These are phyloP conservation scores for Scopulariopsis brevicaulis DNA, from an alignment of 2,329 filamentous ascomycete genomes.

Conservation along the genomic window DNA sequence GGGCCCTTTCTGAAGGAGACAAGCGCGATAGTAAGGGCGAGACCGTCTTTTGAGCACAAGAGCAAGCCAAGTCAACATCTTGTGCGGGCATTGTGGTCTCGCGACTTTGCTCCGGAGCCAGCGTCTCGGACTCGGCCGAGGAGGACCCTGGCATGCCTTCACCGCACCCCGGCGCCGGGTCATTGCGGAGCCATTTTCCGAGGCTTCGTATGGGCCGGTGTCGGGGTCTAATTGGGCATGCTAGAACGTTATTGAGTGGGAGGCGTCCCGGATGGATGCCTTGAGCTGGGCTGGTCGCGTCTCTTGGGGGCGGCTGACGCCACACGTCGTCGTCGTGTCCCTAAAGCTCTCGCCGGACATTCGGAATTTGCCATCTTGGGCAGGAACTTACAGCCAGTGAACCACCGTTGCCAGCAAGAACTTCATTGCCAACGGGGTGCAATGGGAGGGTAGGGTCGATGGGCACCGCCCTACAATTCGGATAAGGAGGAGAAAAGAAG, in stretches of 20 bases:
- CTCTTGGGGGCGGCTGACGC: slow-evolving; percentile 7
- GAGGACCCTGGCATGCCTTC: slow-evolving; percentile 15
- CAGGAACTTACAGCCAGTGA: neutral
- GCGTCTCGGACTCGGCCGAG: slow-evolving; percentile 44
- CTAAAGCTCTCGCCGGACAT: slow-evolving; percentile 1
- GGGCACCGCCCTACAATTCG: neutral
- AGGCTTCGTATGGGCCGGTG: neutral
- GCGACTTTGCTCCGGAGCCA: slow-evolving; percentile 46
- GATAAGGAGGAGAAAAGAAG: neutral
- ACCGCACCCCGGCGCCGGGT: slow-evolving; percentile 12
- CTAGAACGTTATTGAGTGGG: neutral
- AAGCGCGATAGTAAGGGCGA: slow-evolving; percentile 45
- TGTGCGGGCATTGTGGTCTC: slow-evolving; percentile 3
- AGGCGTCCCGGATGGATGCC: neutral
- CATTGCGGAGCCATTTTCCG: slow-evolving; percentile 8
- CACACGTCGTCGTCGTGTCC: slow-evolving; percentile 3
- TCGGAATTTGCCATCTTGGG: neutral
- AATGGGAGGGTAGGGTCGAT: no score
- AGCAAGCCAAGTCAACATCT: neutral
- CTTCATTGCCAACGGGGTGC: neutral
- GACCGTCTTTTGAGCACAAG: slow-evolving; percentile 5
- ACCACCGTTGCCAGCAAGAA: neutral
- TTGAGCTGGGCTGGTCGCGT: slow-evolving; percentile 39
- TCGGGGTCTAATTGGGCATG: neutral
- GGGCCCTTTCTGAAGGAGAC: slow-evolving; percentile 43